Percentiles rank a stretch among this genome's conserved stretches.
Evolutionary conservation across 202 grass and related monocot genomes (phyloP).

Genomic region (Setaria viridis): DNA sequence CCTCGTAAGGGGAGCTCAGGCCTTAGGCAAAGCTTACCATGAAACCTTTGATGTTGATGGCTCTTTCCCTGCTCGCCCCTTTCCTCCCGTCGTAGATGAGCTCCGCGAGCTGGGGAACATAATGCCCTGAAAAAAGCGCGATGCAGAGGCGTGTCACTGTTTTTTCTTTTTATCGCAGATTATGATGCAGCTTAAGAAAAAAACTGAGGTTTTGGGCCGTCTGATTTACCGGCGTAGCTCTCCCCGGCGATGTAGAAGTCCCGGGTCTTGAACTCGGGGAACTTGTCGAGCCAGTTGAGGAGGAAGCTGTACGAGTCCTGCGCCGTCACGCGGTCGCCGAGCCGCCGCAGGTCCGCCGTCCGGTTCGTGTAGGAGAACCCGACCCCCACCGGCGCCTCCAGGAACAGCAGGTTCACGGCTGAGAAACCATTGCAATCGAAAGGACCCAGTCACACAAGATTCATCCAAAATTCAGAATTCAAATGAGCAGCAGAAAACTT

Average conservation of each 20-base stretch:
- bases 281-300: slow-evolving; percentile 74
- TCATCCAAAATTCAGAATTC: neutral
- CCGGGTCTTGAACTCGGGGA: slow-evolving; percentile 79
- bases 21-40: slow-evolving; percentile 57
- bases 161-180: neutral
- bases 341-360: slow-evolving; percentile 66
- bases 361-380: slow-evolving; percentile 93
- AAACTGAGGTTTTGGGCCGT: neutral
- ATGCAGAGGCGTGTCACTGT: neutral
- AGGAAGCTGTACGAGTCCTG: slow-evolving; percentile 81
- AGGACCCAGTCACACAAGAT: slow-evolving; percentile 5
- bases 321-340: slow-evolving; percentile 82
- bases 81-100: slow-evolving; percentile 86
- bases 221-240: slow-evolving; percentile 77
- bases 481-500: neutral
- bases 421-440: neutral
- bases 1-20: neutral
- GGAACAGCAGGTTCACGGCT: slow-evolving; percentile 94
- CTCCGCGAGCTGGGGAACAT: slow-evolving; percentile 94
- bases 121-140: slow-evolving; percentile 75
- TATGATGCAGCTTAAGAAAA: neutral
- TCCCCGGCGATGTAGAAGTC: slow-evolving; percentile 91
- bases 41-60: slow-evolving; percentile 92
- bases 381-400: slow-evolving; percentile 86
- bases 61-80: slow-evolving; percentile 50